A percentile compares a stretch with the other conserved stretches of the same genome.
Evolutionary conservation across 768 basidiomycete species (phyloP).

Genomic region (Guyanaporus albipodus): DNA sequence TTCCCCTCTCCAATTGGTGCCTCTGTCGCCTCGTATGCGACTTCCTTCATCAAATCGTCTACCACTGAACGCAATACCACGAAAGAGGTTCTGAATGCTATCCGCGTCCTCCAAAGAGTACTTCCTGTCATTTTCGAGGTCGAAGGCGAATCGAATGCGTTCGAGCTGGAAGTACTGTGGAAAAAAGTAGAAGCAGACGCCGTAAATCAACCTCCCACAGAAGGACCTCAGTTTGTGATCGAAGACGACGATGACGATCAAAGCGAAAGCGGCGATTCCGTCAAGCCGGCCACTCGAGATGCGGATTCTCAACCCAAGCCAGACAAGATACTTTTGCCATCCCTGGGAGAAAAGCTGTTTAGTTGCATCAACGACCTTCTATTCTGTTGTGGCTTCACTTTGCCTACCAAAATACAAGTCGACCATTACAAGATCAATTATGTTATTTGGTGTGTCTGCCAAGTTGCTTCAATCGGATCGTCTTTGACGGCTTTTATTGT

Average conservation of each 20-base stretch:
- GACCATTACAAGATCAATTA: conserved; percentile 83
- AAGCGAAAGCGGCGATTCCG: conserved; percentile 39
- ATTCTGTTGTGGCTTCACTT: conserved; percentile 92
- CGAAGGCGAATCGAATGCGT: conserved; percentile 63
- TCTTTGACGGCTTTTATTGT: conserved; percentile 5
- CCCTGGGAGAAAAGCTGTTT: conserved; percentile 77
- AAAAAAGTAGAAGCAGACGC: conserved; percentile 53
- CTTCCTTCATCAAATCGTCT: conserved; percentile 63
- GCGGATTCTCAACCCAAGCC: conserved; percentile 27
- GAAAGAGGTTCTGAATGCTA: conserved; percentile 86
- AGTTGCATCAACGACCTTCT: conserved; percentile 78
- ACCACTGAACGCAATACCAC: conserved; percentile 61
- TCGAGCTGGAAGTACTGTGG: conserved; percentile 86
- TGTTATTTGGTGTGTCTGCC: conserved; percentile 70
- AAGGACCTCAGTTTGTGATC: conserved; percentile 75
- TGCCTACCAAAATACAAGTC: conserved; percentile 72
- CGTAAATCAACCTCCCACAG: conserved; percentile 22
- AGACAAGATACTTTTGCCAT: conserved; percentile 57
- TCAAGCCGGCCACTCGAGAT: conserved; percentile 12
- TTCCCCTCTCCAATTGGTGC: conserved; percentile 59
- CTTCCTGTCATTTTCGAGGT: conserved; percentile 87
- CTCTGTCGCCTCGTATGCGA: conserved; percentile 62
- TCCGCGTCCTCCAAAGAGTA: conserved; percentile 86
- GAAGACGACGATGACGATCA: conserved; percentile 70
- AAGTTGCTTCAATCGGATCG: not conserved